These are phyloP conservation scores for Sporothrix mexicana DNA, from an alignment of 2,329 filamentous ascomycete species.

Conservation along the genomic window DNA sequence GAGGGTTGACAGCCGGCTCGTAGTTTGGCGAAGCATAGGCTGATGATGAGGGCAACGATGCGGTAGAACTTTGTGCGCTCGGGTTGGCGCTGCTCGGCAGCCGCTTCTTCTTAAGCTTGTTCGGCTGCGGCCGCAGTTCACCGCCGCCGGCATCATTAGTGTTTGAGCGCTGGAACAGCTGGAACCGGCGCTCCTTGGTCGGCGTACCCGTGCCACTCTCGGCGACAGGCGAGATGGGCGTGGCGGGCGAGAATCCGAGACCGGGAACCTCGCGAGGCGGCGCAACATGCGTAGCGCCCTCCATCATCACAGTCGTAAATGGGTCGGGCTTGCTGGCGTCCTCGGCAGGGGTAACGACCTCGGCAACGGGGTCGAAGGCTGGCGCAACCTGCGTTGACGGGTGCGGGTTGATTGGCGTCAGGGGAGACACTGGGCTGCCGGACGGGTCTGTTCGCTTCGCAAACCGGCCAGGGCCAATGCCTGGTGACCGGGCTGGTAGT, in stretches of 20 bases:
- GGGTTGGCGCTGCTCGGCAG: slow-evolving; percentile 76
- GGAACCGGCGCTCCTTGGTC: slow-evolving; percentile 69
- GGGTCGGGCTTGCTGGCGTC: slow-evolving; percentile 36
- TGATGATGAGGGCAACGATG: slow-evolving; percentile 67
- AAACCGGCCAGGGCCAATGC: slow-evolving; percentile 70
- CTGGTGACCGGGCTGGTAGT: slow-evolving; percentile 84
- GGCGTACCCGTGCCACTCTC: slow-evolving; percentile 53
- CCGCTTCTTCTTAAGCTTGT: slow-evolving; percentile 89
- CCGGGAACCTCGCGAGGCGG: slow-evolving; percentile 12
- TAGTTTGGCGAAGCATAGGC: slow-evolving; percentile 53
- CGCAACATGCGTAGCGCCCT: neutral
- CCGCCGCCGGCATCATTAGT: slow-evolving; percentile 56
- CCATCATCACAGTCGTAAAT: slow-evolving; percentile 19
- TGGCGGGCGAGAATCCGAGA: slow-evolving; percentile 28
- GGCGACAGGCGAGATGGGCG: slow-evolving; percentile 21
- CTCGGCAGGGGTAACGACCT: slow-evolving; percentile 45
- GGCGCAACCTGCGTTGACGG: slow-evolving; percentile 58
- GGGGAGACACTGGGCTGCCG: slow-evolving; percentile 43
- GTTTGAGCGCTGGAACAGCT: slow-evolving; percentile 74
- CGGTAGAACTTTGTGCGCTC: slow-evolving; percentile 88
- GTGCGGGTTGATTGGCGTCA: slow-evolving; percentile 47
- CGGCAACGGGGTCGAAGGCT: slow-evolving; percentile 49
- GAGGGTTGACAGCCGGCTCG: slow-evolving; percentile 44
- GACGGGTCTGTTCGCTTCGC: slow-evolving; percentile 47
- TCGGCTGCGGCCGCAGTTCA: slow-evolving; percentile 72